Percentiles rank a stretch among this genome's conserved stretches.
phyloP scores from a whole-genome alignment of 352 stramenopile genomes.

The Phytophthora sojae region DNA sequence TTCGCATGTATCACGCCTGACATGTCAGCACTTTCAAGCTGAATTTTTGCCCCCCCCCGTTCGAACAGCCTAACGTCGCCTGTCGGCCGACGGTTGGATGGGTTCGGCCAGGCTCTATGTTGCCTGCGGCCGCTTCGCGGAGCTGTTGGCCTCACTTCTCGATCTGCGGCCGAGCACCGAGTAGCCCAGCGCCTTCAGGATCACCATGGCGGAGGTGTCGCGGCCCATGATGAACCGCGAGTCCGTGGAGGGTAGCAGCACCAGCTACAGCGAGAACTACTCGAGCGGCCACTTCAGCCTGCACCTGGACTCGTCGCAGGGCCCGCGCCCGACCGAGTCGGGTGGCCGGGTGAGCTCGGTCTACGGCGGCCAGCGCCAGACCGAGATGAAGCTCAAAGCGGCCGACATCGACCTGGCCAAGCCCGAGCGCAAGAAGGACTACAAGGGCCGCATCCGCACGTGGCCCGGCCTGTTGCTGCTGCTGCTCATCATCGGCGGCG shows the following conservation, averaged over 20 bases:
- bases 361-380: slow-evolving; percentile 38
- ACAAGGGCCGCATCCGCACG: slow-evolving; percentile 75
- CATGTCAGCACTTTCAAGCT: slow-evolving; percentile 12
- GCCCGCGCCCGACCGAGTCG: slow-evolving; percentile 38
- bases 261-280: slow-evolving; percentile 17
- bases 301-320: slow-evolving; percentile 33
- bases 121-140: neutral
- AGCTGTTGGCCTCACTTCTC: slow-evolving; percentile 13
- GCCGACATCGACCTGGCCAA: slow-evolving; percentile 42
- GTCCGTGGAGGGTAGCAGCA: slow-evolving; percentile 14
- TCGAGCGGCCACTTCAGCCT: slow-evolving; percentile 31
- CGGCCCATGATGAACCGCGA: slow-evolving; percentile 1
- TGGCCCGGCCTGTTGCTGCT: slow-evolving; percentile 67
- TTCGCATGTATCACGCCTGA: slow-evolving; percentile 8
- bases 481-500: slow-evolving; percentile 47
- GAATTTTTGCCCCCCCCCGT: neutral
- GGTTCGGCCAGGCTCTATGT: neutral
- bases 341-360: slow-evolving; percentile 15
- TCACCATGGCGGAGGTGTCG: slow-evolving; percentile 29
- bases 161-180: slow-evolving; percentile 12
- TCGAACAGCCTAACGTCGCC: slow-evolving; percentile 24
- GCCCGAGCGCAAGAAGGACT: slow-evolving; percentile 60
- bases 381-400: slow-evolving; percentile 68
- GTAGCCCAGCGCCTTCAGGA: neutral
- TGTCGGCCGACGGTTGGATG: neutral